Evolutionary conservation across 192 early-diverging fungal genomes (phyloP).

Genomic region (Coemansia pectinata): DNA sequence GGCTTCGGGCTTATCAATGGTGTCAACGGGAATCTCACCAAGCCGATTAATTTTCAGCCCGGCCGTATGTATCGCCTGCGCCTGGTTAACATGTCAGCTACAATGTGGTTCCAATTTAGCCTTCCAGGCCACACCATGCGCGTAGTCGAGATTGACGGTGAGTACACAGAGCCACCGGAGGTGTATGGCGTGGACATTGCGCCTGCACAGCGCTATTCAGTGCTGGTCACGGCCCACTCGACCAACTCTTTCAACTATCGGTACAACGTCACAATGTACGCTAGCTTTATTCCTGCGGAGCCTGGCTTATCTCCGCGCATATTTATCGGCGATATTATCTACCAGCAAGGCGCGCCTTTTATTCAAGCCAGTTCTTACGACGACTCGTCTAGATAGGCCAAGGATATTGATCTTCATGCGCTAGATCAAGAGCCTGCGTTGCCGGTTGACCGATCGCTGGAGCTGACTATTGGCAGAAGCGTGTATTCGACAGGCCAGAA

Average conservation of each 20-base stretch:
- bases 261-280: constrained; percentile 61
- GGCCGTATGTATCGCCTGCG: constrained; percentile 78
- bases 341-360: constrained; percentile 58
- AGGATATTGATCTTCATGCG: constrained; percentile 53
- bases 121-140: constrained; percentile 71
- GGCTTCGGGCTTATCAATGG: constrained; percentile 33
- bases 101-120: constrained; percentile 65
- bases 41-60: constrained; percentile 61
- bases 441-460: constrained; percentile 8
- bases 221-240: constrained; percentile 68
- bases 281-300: neutral
- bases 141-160: constrained; percentile 78
- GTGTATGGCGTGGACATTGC: constrained; percentile 59
- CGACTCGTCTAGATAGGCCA: neutral
- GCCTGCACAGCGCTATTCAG: constrained; percentile 75
- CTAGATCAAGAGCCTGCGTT: constrained; percentile 52
- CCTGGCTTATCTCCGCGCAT: constrained; percentile 54
- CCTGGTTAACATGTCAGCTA: constrained; percentile 69
- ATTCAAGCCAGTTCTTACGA: neutral
- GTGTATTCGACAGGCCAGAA: constrained; percentile 65
- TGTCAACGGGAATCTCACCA: constrained; percentile 48
- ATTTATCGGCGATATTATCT: constrained; percentile 57
- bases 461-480: constrained; percentile 56
- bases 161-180: constrained; percentile 56
- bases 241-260: constrained; percentile 61